Conservation (phyloP, 805 yeast genomes). For the Candida odintsovae region DNA sequence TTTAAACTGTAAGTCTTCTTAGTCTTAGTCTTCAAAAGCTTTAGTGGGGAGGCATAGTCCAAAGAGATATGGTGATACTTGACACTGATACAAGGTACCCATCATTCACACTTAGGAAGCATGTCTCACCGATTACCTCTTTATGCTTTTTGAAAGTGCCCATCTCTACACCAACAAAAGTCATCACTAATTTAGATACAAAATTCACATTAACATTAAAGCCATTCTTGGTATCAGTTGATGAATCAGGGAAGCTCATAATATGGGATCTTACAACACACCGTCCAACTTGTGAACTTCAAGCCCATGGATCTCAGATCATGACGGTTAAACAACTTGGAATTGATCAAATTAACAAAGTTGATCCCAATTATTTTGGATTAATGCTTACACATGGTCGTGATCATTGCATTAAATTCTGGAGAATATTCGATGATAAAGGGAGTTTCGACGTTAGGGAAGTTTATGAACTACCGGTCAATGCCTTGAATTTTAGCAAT, state of each 20-base stretch:
- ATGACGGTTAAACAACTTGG: slow-evolving; percentile 45
- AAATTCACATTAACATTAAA: slow-evolving; percentile 10
- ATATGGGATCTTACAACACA: slow-evolving; percentile 60
- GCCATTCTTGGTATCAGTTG: slow-evolving; percentile 46
- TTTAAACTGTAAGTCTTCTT: too few species aligned
- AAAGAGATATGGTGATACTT: background rate
- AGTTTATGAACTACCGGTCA: slow-evolving; percentile 56
- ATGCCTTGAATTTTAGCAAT: slow-evolving; percentile 67
- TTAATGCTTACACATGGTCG: slow-evolving; percentile 57
- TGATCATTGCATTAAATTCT: slow-evolving; percentile 49
- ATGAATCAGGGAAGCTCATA: slow-evolving; percentile 54
- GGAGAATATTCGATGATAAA: slow-evolving; percentile 29
- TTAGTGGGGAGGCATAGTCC: too few species aligned
- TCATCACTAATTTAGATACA: background rate
- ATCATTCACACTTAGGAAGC: slow-evolving; percentile 30
- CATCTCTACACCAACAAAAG: background rate
- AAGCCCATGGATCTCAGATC: slow-evolving; percentile 49
- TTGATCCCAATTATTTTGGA: slow-evolving; percentile 30
- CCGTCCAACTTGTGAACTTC: slow-evolving; percentile 53
- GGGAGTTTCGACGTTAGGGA: slow-evolving; percentile 11
- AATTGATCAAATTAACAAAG: slow-evolving; percentile 8
- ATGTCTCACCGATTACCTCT: slow-evolving; percentile 24
- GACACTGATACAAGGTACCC: slow-evolving; percentile 3
- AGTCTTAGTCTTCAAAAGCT: too few species aligned
- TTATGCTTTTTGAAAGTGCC: slow-evolving; percentile 22